Conservation (phyloP, 805 yeast species). For the Candida parachauliodes region DNA sequence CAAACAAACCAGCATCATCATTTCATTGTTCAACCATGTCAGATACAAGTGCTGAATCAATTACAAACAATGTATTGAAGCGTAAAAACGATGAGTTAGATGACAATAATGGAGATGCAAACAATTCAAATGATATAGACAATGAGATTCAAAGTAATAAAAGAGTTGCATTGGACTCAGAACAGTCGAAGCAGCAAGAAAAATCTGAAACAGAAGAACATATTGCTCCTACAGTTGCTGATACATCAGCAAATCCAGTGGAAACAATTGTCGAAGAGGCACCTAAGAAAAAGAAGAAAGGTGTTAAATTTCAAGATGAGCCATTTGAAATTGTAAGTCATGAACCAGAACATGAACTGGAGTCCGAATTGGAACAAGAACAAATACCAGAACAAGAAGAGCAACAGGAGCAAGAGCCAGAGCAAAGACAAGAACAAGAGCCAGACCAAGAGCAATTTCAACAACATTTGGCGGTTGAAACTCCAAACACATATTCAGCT, state of each 20-base stretch:
- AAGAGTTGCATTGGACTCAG: conserved; percentile 69
- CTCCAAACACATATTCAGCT: no score
- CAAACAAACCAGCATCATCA: background rate
- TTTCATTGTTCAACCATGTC: conserved; percentile 5
- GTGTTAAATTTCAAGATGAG: background rate
- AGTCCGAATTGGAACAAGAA: conserved; percentile 3
- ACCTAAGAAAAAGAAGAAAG: conserved; percentile 8
- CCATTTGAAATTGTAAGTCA: background rate
- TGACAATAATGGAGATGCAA: conserved; percentile 25
- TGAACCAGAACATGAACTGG: background rate
- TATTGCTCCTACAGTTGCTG: no score
- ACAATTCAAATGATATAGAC: background rate
- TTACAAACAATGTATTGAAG: conserved; percentile 38
- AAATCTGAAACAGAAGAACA: conserved; percentile 40
- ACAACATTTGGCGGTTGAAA: no score
- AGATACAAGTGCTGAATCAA: conserved; percentile 2
- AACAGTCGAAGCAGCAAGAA: conserved; percentile 43
- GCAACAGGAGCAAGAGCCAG: conserved; percentile 5
- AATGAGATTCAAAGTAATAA: conserved; percentile 53
- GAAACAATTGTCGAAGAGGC: conserved; percentile 7
- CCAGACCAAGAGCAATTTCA: conserved; percentile 3
- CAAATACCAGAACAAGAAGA: conserved; percentile 5
- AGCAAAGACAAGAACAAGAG: background rate
- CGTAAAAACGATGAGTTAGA: conserved; percentile 67
- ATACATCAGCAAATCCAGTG: conserved; percentile 38